A percentile compares a stretch with the other conserved stretches of the same genome.
phyloP scores from a whole-genome alignment of 345 rosid species.

The Ricinus communis region DNA sequence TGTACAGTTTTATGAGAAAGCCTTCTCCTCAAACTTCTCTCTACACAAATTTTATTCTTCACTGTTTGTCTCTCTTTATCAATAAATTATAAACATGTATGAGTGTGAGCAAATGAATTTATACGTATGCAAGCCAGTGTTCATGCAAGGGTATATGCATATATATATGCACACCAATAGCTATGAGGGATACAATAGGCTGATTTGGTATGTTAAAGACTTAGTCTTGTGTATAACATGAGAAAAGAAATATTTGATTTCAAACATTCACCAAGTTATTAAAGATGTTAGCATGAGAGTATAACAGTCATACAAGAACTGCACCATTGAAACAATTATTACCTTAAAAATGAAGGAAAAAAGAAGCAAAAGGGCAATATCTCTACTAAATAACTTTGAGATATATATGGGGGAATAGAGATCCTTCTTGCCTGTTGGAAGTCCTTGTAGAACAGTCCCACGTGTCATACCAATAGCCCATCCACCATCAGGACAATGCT shows the following conservation, averaged over 20 bases:
- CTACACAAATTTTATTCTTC: neutral
- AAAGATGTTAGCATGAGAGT: neutral
- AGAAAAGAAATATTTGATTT: neutral
- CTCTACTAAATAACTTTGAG: neutral
- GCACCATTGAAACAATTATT: neutral
- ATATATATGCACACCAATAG: neutral
- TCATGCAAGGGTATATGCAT: neutral
- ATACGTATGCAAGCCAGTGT: neutral
- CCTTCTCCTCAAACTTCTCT: neutral
- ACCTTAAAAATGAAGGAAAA: neutral
- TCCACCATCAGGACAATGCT: constrained; percentile 60
- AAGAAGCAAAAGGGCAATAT: neutral
- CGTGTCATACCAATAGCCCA: constrained; percentile 86
- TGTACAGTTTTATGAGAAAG: no score
- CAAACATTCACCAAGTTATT: neutral
- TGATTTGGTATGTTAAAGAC: neutral
- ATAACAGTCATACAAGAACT: neutral
- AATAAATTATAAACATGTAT: no score
- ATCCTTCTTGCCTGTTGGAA: constrained; percentile 54
- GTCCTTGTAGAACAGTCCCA: constrained; percentile 85
- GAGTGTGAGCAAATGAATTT: no score
- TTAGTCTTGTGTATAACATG: neutral
- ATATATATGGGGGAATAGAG: neutral
- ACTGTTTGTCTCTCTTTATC: neutral
- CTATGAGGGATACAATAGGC: neutral